Base-by-base conservation (phyloP, 2,329 filamentous ascomycete genomes). In the Epichloe glyceriae region DNA sequence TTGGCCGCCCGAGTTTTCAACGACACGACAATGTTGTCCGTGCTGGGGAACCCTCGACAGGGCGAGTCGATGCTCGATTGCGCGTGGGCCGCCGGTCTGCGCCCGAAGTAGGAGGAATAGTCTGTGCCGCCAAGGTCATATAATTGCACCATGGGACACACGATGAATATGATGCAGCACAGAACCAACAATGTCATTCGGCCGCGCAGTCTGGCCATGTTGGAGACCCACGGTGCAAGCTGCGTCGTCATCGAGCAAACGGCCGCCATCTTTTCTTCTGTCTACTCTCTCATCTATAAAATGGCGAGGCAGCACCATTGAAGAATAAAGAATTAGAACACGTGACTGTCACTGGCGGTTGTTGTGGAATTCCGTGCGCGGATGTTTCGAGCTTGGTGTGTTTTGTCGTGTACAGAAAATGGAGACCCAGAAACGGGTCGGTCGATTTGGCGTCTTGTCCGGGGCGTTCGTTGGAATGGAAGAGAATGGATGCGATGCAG, bases 1-100 rank as follows among this genome's bases (percentile, higher is more conserved):
- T 80, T 76, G 42, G 75, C 78, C 3, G 76, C 75, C 44, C 78
- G 77, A 1, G 78, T 80, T 64, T 81, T 81, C 66, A 82, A 73
- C 51, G 80, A 69, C 30, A 80, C 63, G 34, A 73, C 66, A 43
- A 76, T 66, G 53, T 69, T 68, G 33, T 70, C 63, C 38, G 67
- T 68, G 50, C 68, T 57, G 11, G 71, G 70, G 48, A 75, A 71
- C 52, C 62, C 62, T 42, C 63, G 61, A 57, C 73, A 76, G 2
- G 64, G 61, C 15, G 58, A 55, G 53, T 58, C 65, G 39, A 67
- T 66, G 55, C 69, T 67, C 49, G 64, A 67, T 39, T 64, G 64
- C 44, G 62, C 57, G 22, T 65, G 56, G 39, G 69, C 62, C 46
- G 57, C 53, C 46, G 57, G 54, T 50, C 66, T 61, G 37, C 63